Percentiles rank a stretch among this genome's conserved stretches.
phyloP scores from a whole-genome alignment of 1,139 yeast genomes.

The Lodderomyces orthopsilosis region DNA sequence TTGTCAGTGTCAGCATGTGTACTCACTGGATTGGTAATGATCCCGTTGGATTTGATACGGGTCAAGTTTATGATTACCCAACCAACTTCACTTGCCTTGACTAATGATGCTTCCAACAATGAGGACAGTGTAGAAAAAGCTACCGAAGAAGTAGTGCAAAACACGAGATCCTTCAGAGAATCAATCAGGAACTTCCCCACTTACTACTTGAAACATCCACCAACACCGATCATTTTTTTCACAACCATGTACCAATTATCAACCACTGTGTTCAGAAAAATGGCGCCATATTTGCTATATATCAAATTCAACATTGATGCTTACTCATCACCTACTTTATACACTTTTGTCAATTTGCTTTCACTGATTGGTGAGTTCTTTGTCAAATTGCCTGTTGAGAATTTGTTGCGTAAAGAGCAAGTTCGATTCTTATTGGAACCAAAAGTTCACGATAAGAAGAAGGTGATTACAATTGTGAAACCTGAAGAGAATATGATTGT shows the following conservation, averaged over 20 bases:
- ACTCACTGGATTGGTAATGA: constrained; percentile 68
- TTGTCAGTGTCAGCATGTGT: constrained; percentile 72
- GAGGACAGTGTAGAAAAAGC: constrained; percentile 8
- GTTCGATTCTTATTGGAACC: constrained; percentile 55
- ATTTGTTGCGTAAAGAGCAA: constrained; percentile 80
- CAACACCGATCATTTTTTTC: constrained; percentile 46
- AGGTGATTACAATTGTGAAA: constrained; percentile 39
- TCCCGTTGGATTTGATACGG: constrained; percentile 81
- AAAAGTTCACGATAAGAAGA: constrained; percentile 33
- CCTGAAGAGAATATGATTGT: constrained; percentile 52
- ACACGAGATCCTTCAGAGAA: constrained; percentile 39
- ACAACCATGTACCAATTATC: constrained; percentile 64
- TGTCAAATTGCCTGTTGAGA: constrained; percentile 82
- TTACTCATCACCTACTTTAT: constrained; percentile 60
- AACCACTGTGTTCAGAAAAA: constrained; percentile 58
- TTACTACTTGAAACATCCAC: constrained; percentile 52
- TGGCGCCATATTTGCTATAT: constrained; percentile 72
- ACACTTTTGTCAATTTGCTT: constrained; percentile 50
- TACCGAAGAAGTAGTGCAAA: constrained; percentile 10
- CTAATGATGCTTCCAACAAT: constrained; percentile 1
- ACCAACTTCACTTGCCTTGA: constrained; percentile 14
- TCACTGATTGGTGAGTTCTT: constrained; percentile 66
- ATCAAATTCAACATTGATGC: constrained; percentile 67
- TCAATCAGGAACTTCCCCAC: constrained; percentile 36
- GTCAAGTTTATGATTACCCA: constrained; percentile 72